Conservation (phyloP, 2,329 filamentous ascomycete species). For the Fusarium sp. region DNA sequence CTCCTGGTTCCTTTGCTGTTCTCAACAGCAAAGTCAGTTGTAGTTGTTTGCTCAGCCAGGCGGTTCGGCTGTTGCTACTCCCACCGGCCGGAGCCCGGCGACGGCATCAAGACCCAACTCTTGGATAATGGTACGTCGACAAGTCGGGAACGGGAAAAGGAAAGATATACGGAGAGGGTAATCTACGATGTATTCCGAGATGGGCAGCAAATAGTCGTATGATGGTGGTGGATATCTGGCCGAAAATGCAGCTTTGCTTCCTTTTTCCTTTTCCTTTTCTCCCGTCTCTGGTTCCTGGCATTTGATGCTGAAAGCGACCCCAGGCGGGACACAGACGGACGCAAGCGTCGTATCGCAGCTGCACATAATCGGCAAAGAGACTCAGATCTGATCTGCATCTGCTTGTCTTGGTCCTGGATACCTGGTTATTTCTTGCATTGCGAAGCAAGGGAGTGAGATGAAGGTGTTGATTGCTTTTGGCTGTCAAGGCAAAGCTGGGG, state of each 20-base stretch:
- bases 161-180: conserved; percentile 5
- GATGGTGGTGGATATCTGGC: conserved; percentile 35
- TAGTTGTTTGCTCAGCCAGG: conserved; percentile 16
- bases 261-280: conserved; percentile 21
- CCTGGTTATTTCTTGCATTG: conserved; percentile 35
- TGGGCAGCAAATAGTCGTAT: conserved; percentile 29
- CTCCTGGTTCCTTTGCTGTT: not conserved
- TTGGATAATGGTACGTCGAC: conserved; percentile 12
- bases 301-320: conserved; percentile 9
- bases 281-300: conserved; percentile 10
- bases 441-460: conserved; percentile 31
- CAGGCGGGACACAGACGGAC: not conserved
- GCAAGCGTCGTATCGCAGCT: conserved; percentile 18
- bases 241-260: conserved; percentile 6
- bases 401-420: conserved; percentile 27
- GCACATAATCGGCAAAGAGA: conserved; percentile 20
- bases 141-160: conserved; percentile 1
- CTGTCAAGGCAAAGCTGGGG: too few species aligned
- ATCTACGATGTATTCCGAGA: conserved; percentile 27
- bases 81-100: conserved; percentile 18
- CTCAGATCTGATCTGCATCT: conserved; percentile 37
- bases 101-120: conserved; percentile 7
- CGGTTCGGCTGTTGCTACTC: conserved; percentile 19
- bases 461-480: conserved; percentile 41
- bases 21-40: not conserved